These are phyloP conservation scores for Medicago arabica DNA, from an alignment of 306 rosid species.

Conservation along the genomic window DNA sequence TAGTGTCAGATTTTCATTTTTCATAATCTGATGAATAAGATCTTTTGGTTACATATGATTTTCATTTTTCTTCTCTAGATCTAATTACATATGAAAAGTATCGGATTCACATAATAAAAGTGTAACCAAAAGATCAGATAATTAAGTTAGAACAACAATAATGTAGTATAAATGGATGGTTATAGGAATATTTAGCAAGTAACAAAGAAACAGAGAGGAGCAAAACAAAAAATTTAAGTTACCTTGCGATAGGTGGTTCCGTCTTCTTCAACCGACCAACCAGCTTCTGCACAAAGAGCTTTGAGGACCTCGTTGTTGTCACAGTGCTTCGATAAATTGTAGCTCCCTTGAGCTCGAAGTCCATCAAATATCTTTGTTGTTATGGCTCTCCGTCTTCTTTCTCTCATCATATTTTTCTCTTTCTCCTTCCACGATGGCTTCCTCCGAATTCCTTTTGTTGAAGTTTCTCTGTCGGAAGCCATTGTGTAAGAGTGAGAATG, in stretches of 20 bases:
- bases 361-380: slow-evolving; percentile 82
- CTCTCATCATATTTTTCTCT: slow-evolving; percentile 85
- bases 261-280: slow-evolving; percentile 91
- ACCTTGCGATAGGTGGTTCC: slow-evolving; percentile 94
- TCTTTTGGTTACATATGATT: neutral
- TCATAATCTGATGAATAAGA: no score
- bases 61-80: neutral
- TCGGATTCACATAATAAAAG: slow-evolving; percentile 4
- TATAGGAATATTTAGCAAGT: neutral
- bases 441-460: slow-evolving; percentile 62
- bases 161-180: slow-evolving; percentile 4
- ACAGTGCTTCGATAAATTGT: slow-evolving; percentile 81
- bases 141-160: slow-evolving; percentile 9
- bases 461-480: slow-evolving; percentile 88
- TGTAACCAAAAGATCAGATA: neutral
- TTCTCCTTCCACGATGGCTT: slow-evolving; percentile 95
- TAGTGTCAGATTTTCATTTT: no score
- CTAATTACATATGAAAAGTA: neutral
- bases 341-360: slow-evolving; percentile 85
- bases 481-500: slow-evolving; percentile 34
- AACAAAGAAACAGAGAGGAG: neutral
- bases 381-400: slow-evolving; percentile 76
- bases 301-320: slow-evolving; percentile 88
- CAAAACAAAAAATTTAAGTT: slow-evolving; percentile 24
- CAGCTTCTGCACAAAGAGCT: slow-evolving; percentile 86